phyloP scores from a whole-genome alignment of 2,329 filamentous ascomycete genomes.

The Amauroascus niger region DNA sequence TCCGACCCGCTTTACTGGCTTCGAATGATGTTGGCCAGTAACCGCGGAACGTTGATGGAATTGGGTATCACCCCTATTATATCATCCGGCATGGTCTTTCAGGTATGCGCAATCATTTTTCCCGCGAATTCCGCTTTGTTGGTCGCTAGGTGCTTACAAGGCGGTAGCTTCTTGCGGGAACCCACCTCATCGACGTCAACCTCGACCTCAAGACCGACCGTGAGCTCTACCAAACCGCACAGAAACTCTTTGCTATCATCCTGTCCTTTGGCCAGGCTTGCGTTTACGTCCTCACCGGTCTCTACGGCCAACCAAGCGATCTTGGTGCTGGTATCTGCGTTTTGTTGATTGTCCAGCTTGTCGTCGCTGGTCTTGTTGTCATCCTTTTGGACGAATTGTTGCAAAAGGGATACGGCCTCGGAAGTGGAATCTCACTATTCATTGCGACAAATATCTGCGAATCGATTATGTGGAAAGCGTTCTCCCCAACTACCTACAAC shows the following conservation, averaged over 20 bases:
- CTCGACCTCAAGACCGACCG: conserved; percentile 99
- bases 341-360: conserved; percentile 93
- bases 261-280: conserved; percentile 95
- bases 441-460: conserved; percentile 99
- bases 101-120: conserved; percentile 38
- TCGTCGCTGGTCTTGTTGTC: conserved; percentile 95
- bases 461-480: conserved; percentile 99
- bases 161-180: conserved; percentile 76
- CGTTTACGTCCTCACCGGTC: conserved; percentile 95
- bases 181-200: conserved; percentile 99
- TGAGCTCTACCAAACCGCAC: conserved; percentile 98
- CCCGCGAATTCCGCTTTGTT: neutral
- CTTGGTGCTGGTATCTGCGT: conserved; percentile 97
- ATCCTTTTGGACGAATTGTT: conserved; percentile 98
- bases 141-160: neutral
- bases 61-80: conserved; percentile 97
- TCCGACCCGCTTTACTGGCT: conserved; percentile 99
- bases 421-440: conserved; percentile 97
- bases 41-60: conserved; percentile 92
- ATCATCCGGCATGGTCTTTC: conserved; percentile 99
- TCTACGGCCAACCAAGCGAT: conserved; percentile 93
- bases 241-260: conserved; percentile 98
- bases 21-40: conserved; percentile 99
- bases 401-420: conserved; percentile 98
- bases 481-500: conserved; percentile 98